phyloP scores from a whole-genome alignment of 768 basidiomycete species.

The Crepidotus variabilis region DNA sequence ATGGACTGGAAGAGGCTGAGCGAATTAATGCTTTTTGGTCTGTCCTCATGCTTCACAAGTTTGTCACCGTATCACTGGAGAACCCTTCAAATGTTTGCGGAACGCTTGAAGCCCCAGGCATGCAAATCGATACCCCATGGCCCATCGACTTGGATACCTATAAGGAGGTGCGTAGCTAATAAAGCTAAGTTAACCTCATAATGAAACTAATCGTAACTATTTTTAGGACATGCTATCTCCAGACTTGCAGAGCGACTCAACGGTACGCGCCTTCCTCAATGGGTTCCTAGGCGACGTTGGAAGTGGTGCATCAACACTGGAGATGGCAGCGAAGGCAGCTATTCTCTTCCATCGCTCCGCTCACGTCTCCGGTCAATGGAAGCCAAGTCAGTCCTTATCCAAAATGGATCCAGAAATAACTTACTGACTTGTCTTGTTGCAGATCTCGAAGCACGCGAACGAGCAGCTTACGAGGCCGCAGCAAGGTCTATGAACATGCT shows the following conservation, averaged over 20 bases:
- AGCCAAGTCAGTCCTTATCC: conserved; percentile 29
- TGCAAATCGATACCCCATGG: conserved; percentile 53
- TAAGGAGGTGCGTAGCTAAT: conserved; percentile 27
- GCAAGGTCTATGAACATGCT: conserved; percentile 44
- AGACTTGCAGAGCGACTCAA: conserved; percentile 42
- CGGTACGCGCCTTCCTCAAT: conserved; percentile 46
- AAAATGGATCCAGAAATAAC: not conserved
- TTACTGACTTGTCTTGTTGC: conserved; percentile 23
- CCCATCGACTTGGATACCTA: conserved; percentile 39
- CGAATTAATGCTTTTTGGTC: conserved; percentile 67
- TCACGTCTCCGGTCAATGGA: conserved; percentile 46
- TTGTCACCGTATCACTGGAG: conserved; percentile 50
- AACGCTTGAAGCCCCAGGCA: conserved; percentile 45
- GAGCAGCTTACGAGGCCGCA: conserved; percentile 35
- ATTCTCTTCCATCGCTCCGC: conserved; percentile 57
- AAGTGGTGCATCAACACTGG: conserved; percentile 33
- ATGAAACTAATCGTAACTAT: conserved; percentile 20
- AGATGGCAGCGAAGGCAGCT: conserved; percentile 49
- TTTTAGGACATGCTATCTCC: conserved; percentile 41
- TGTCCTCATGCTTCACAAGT: conserved; percentile 55
- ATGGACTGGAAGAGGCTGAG: conserved; percentile 59
- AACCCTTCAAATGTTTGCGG: conserved; percentile 51
- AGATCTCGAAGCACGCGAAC: conserved; percentile 36
- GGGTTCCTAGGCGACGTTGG: conserved; percentile 26
- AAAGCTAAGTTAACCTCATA: conserved; percentile 3